Evolutionary conservation across 2,329 filamentous ascomycete species (phyloP).

Genomic region (Cercospora sp.): DNA sequence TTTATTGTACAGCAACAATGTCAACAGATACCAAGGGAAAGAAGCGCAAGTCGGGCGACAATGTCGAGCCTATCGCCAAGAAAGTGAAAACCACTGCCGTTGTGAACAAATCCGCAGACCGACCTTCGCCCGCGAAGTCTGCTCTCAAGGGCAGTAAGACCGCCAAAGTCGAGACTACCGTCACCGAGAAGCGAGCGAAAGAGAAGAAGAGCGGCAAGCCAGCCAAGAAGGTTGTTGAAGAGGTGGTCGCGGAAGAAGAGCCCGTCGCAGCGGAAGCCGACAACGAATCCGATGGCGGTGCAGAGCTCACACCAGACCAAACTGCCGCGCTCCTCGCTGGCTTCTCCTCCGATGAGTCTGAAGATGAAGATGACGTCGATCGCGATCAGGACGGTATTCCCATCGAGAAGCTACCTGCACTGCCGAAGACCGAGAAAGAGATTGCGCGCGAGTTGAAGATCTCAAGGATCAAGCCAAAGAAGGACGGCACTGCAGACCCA

Average conservation of each 20-base stretch:
- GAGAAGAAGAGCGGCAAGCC: conserved; percentile 18
- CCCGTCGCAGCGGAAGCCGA: conserved; percentile 26
- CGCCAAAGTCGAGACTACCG: conserved; percentile 18
- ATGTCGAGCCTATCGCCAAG: conserved; percentile 35
- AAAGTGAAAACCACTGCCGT: conserved; percentile 40
- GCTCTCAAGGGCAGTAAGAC: conserved; percentile 36
- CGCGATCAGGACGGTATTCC: conserved; percentile 43
- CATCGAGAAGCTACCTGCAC: conserved; percentile 40
- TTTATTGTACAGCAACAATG: conserved; percentile 27
- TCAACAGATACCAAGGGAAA: conserved; percentile 34
- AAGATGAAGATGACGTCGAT: conserved; percentile 39
- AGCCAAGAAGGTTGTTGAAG: conserved; percentile 26
- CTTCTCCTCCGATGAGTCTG: conserved; percentile 51
- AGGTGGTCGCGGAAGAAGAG: conserved; percentile 23
- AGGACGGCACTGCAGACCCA: conserved; percentile 42
- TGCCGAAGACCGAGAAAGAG: conserved; percentile 35
- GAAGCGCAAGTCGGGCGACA: conserved; percentile 42
- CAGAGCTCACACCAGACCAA: conserved; percentile 46
- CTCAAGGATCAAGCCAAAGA: conserved; percentile 48
- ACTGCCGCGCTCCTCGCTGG: conserved; percentile 54
- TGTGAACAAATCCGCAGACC: conserved; percentile 33
- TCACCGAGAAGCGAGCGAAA: conserved; percentile 16
- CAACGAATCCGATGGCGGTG: conserved; percentile 33
- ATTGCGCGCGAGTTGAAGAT: conserved; percentile 18
- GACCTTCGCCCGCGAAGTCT: conserved; percentile 35